Conservation (phyloP, 495 filamentous ascomycete genomes). For the Hypoxylon cercidicola region DNA sequence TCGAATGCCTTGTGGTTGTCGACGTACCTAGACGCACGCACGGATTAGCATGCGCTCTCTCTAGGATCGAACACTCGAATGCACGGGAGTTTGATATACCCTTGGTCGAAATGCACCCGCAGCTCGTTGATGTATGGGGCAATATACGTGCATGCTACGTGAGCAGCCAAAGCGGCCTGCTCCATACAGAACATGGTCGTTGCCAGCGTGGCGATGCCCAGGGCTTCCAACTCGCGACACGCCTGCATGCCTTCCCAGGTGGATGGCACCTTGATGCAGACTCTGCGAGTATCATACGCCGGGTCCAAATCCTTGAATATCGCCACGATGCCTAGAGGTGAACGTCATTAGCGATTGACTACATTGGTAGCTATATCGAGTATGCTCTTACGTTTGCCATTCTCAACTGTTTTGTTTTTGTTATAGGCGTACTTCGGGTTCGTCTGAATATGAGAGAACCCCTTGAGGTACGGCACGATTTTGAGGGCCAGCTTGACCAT, state of each 20-base stretch:
- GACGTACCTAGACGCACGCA: conserved; percentile 48
- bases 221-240: conserved; percentile 64
- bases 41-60: conserved; percentile 26
- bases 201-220: conserved; percentile 65
- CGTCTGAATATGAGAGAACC: conserved; percentile 68
- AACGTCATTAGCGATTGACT: conserved; percentile 4
- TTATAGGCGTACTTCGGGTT: conserved; percentile 68
- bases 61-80: not conserved
- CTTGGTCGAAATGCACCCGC: conserved; percentile 67
- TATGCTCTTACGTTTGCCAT: conserved; percentile 61
- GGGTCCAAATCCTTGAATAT: conserved; percentile 62
- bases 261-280: conserved; percentile 71
- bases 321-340: conserved; percentile 56
- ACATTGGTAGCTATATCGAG: not conserved
- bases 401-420: conserved; percentile 62
- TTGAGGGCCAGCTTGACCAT: conserved; percentile 65
- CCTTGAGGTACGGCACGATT: conserved; percentile 63
- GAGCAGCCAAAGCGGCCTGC: conserved; percentile 66
- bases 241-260: conserved; percentile 74
- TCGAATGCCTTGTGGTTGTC: conserved; percentile 59
- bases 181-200: conserved; percentile 70
- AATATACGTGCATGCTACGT: conserved; percentile 67
- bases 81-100: conserved; percentile 49
- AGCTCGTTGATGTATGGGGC: conserved; percentile 74
- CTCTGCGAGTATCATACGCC: conserved; percentile 56